These are phyloP conservation scores for Clitoria ternatea DNA, from an alignment of 306 rosid genomes.

Conservation along the genomic window DNA sequence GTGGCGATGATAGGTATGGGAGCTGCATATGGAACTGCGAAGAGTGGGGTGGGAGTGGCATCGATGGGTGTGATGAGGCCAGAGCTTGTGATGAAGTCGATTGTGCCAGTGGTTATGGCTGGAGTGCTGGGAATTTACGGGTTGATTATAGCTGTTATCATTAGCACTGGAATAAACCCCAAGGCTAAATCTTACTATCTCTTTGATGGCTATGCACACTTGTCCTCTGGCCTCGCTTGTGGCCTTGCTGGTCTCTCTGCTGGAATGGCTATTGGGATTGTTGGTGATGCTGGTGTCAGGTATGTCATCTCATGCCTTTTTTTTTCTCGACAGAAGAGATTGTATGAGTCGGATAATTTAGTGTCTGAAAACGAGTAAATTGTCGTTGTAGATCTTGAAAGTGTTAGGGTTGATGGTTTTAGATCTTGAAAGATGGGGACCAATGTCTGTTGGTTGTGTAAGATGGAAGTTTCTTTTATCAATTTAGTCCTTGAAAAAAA, in stretches of 20 bases:
- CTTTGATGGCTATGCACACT: conserved; percentile 78
- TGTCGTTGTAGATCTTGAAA: too few relatives aligned
- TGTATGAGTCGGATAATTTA: too few relatives aligned
- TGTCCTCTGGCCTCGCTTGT: conserved; percentile 80
- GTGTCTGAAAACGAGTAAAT: too few relatives aligned
- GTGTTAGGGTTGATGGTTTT: too few relatives aligned
- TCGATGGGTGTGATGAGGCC: conserved; percentile 86
- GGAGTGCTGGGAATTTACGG: conserved; percentile 78
- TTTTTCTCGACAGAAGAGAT: too few relatives aligned
- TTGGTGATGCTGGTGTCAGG: conserved; percentile 87
- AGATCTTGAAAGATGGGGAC: too few relatives aligned
- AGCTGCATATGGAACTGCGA: conserved; percentile 72
- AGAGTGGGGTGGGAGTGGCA: conserved; percentile 85
- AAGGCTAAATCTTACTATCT: conserved; percentile 72
- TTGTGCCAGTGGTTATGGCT: conserved; percentile 84
- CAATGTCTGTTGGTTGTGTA: too few relatives aligned
- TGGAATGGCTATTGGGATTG: conserved; percentile 82
- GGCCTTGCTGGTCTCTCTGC: conserved; percentile 87
- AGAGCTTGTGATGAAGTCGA: conserved; percentile 80
- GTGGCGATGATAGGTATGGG: conserved; percentile 59
- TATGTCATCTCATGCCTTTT: not conserved
- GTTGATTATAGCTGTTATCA: conserved; percentile 68
- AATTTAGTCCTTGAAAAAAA: too few relatives aligned
- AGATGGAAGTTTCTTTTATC: too few relatives aligned
- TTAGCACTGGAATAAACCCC: conserved; percentile 73